phyloP scores from a whole-genome alignment of 2,329 filamentous ascomycete genomes.

The Arthrobotrys sphaeroides region DNA sequence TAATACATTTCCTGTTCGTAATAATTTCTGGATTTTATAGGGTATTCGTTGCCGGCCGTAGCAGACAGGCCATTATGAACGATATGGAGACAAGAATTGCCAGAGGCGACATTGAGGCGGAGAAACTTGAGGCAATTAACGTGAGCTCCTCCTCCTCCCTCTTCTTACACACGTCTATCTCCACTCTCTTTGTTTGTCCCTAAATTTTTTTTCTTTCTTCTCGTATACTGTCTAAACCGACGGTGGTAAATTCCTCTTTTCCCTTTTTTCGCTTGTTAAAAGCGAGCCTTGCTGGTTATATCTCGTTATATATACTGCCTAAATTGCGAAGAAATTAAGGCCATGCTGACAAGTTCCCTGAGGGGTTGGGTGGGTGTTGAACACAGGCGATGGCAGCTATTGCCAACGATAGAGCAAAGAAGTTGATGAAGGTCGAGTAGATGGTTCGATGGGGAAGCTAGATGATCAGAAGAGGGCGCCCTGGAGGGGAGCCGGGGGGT shows the following conservation, averaged over 20 bases:
- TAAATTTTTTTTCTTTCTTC: too few species aligned
- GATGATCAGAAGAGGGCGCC: background rate
- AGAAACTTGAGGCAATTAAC: slow-evolving; percentile 59
- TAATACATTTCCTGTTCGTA: slow-evolving; percentile 11
- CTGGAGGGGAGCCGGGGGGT: background rate
- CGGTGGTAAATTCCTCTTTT: background rate
- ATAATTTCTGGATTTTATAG: slow-evolving; percentile 39
- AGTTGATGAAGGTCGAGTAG: slow-evolving; percentile 46
- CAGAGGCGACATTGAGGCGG: slow-evolving; percentile 57
- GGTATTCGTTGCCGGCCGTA: slow-evolving; percentile 57
- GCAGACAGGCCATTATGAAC: slow-evolving; percentile 57
- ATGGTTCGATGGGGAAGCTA: background rate
- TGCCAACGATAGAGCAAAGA: slow-evolving; percentile 57
- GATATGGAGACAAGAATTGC: slow-evolving; percentile 58
- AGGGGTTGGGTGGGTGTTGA: slow-evolving; percentile 51
- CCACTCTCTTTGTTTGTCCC: slow-evolving; percentile 19
- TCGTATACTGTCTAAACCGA: slow-evolving; percentile 5
- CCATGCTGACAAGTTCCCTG: slow-evolving; percentile 38
- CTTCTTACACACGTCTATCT: slow-evolving; percentile 25
- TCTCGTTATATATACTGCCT: slow-evolving; percentile 35
- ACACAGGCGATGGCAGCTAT: slow-evolving; percentile 58
- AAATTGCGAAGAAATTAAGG: slow-evolving; percentile 37
- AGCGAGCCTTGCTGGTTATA: slow-evolving; percentile 19
- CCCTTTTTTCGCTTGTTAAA: slow-evolving; percentile 48
- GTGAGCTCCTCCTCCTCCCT: slow-evolving; percentile 53